Percentiles rank a stretch among this genome's conserved stretches.
These are phyloP conservation scores for Paramecium sonneborni DNA, from an alignment of 73 alveolate genomes.

Conservation along the genomic window DNA sequence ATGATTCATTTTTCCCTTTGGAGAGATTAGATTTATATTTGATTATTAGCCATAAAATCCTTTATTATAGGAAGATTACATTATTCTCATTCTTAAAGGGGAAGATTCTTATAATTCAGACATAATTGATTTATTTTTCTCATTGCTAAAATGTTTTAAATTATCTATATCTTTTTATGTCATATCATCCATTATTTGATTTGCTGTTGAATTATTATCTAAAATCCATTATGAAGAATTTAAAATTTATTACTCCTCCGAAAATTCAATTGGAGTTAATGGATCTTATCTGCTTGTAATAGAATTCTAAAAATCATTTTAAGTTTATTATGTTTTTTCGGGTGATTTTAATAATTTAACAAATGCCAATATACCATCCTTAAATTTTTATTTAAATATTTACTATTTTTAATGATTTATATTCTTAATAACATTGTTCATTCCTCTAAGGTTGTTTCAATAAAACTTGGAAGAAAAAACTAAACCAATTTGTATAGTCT, in stretches of 20 bases:
- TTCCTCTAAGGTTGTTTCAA: not conserved
- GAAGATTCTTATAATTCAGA: not conserved
- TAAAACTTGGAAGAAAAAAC: not conserved
- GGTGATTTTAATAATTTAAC: conserved; percentile 2
- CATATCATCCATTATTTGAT: not conserved
- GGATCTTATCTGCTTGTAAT: not conserved
- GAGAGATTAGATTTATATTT: not conserved
- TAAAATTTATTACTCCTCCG: not conserved
- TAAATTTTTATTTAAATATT: not conserved
- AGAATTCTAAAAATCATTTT: not conserved
- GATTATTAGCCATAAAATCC: not conserved
- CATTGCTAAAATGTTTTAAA: not conserved
- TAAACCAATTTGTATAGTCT: conserved; percentile 2
- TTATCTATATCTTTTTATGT: not conserved
- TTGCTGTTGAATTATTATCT: not conserved
- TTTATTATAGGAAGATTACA: not conserved
- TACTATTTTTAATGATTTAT: not conserved
- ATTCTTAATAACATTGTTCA: not conserved
- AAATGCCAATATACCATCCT: conserved; percentile 15
- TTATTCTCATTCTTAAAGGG: not conserved
- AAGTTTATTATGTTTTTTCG: not conserved
- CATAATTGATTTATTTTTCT: not conserved
- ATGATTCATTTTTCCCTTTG: not conserved
- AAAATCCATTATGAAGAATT: not conserved
- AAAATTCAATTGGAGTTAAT: not conserved